These are phyloP conservation scores for Clarireedia monteithiana DNA, from an alignment of 2,329 filamentous ascomycete species.

Conservation along the genomic window DNA sequence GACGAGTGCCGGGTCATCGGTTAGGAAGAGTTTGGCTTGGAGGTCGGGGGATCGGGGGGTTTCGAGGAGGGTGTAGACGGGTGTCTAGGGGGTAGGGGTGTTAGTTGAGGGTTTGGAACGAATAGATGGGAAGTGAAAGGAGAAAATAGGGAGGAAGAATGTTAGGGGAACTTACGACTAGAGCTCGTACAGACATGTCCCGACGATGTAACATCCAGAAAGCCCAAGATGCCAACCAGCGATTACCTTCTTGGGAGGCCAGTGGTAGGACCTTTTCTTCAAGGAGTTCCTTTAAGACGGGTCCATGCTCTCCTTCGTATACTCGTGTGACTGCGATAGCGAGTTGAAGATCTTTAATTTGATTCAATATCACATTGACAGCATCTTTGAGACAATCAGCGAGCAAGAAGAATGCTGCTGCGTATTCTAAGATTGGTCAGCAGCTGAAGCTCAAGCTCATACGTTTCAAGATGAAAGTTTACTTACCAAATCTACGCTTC, in stretches of 20 bases:
- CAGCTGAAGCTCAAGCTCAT: slow-evolving; percentile 9
- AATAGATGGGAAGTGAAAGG: neutral
- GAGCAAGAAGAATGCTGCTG: slow-evolving; percentile 89
- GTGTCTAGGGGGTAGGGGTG: slow-evolving; percentile 46
- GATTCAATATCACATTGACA: slow-evolving; percentile 76
- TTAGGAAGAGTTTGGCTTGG: slow-evolving; percentile 71
- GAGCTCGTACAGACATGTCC: slow-evolving; percentile 74
- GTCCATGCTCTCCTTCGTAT: slow-evolving; percentile 78
- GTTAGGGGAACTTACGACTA: slow-evolving; percentile 54
- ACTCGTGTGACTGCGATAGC: slow-evolving; percentile 82
- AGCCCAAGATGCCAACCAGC: slow-evolving; percentile 93
- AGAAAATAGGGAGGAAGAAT: neutral
- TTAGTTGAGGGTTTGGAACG: slow-evolving; percentile 4
- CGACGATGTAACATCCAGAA: slow-evolving; percentile 83
- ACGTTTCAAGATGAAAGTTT: neutral
- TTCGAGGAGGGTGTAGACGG: slow-evolving; percentile 66
- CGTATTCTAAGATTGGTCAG: slow-evolving; percentile 58
- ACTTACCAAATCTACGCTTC: slow-evolving; percentile 73
- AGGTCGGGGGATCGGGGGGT: slow-evolving; percentile 62
- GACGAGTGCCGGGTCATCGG: slow-evolving; percentile 84
- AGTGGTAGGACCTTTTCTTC: slow-evolving; percentile 71
- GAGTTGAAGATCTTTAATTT: slow-evolving; percentile 81
- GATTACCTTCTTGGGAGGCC: slow-evolving; percentile 74
- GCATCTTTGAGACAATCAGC: slow-evolving; percentile 81
- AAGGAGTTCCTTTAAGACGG: slow-evolving; percentile 64